Conservation (phyloP, 345 rosid genomes). For the Anacardium occidentale region DNA sequence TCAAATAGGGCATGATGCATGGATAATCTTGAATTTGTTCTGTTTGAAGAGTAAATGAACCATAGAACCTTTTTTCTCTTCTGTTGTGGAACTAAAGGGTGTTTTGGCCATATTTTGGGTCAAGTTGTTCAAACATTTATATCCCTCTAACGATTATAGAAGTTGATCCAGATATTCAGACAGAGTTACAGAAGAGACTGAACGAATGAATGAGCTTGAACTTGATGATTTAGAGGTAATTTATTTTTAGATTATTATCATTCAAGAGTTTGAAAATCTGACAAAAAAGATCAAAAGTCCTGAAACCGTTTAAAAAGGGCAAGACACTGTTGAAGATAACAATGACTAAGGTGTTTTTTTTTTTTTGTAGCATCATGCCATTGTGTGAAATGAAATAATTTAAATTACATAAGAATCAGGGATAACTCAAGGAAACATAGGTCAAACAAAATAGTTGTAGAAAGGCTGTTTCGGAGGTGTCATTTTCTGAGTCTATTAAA, state of each 20-base stretch:
- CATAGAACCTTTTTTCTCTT: background rate
- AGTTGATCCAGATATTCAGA: slow-evolving; percentile 62
- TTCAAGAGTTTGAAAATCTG: no score
- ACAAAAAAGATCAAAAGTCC: no score
- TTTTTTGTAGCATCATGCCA: no score
- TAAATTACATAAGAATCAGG: no score
- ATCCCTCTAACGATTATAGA: slow-evolving; percentile 9
- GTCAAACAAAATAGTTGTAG: no score
- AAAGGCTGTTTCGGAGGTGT: no score
- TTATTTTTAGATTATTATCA: background rate
- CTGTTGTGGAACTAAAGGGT: background rate
- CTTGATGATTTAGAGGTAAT: slow-evolving; percentile 87
- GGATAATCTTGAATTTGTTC: slow-evolving; percentile 1
- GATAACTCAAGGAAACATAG: no score
- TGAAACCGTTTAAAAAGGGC: no score
- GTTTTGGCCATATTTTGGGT: background rate
- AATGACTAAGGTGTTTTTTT: no score
- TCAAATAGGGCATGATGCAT: background rate
- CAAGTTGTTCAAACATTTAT: background rate
- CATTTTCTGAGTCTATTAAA: no score
- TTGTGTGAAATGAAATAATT: no score
- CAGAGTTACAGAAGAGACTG: slow-evolving; percentile 75
- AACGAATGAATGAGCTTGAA: slow-evolving; percentile 65
- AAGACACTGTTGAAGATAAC: no score
- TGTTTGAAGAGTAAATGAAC: slow-evolving; percentile 5